Evolutionary conservation across 179 eudicot species (phyloP).

Genomic region (Beta macrorhiza): DNA sequence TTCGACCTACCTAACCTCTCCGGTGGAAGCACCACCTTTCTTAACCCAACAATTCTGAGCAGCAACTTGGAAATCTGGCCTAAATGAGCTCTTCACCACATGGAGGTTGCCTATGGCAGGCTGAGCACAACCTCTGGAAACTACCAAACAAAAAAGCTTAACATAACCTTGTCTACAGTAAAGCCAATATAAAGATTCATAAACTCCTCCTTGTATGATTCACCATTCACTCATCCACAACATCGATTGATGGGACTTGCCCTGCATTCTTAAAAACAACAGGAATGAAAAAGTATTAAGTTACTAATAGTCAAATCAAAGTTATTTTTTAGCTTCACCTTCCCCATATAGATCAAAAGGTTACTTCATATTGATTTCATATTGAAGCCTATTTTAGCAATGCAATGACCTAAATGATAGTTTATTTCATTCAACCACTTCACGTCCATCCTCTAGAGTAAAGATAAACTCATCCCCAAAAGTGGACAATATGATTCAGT

Average conservation of each 20-base stretch:
- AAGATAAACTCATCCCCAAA: neutral
- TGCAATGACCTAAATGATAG: neutral
- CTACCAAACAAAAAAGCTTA: neutral
- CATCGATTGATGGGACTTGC: slow-evolving; percentile 56
- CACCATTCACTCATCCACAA: slow-evolving; percentile 54
- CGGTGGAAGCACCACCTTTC: slow-evolving; percentile 92
- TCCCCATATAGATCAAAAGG: neutral
- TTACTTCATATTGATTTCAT: neutral
- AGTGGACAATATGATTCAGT: neutral
- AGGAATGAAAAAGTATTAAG: neutral
- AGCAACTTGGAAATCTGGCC: slow-evolving; percentile 45
- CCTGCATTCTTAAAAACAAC: slow-evolving; percentile 46
- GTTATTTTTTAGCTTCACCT: neutral
- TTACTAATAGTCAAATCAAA: neutral
- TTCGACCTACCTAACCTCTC: slow-evolving; percentile 74
- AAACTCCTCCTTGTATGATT: neutral
- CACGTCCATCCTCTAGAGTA: neutral
- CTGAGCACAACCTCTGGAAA: slow-evolving; percentile 75
- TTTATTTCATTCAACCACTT: neutral
- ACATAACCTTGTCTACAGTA: neutral
- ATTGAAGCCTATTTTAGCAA: neutral
- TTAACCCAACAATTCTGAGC: slow-evolving; percentile 94
- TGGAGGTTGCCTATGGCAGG: too few relatives aligned
- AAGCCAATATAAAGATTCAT: neutral
- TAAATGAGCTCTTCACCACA: too few relatives aligned